These are phyloP conservation scores for Solanum ossicruentum DNA, from an alignment of 257 asterid species.

Conservation along the genomic window DNA sequence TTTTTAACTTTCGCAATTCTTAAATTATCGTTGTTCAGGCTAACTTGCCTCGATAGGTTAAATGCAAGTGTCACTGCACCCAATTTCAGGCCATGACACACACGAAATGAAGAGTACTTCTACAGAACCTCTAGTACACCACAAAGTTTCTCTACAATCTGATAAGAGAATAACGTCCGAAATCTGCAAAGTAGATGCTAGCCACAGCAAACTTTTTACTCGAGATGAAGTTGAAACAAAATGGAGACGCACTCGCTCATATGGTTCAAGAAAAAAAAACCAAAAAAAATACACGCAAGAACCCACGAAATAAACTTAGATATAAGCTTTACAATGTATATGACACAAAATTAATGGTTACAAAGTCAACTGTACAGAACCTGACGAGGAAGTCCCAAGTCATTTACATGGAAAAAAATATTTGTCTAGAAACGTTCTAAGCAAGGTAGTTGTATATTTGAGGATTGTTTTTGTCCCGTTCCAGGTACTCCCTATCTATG, in stretches of 20 bases:
- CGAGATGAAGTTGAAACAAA: background rate
- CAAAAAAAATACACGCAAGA: background rate
- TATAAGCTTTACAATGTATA: conserved; percentile 15
- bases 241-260: background rate
- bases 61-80: no score
- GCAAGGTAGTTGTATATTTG: conserved; percentile 96
- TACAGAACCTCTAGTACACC: background rate
- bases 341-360: conserved; percentile 12
- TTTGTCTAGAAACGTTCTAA: conserved; percentile 14
- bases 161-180: background rate
- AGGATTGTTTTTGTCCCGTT: conserved; percentile 84
- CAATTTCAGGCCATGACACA: no score
- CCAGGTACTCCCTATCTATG: conserved; percentile 88
- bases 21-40: no score
- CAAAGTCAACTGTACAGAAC: conserved; percentile 51
- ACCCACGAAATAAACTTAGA: background rate
- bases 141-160: background rate
- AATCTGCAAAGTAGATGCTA: background rate
- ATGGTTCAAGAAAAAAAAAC: background rate
- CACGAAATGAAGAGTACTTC: background rate
- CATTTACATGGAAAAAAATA: conserved; percentile 16
- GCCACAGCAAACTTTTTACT: background rate
- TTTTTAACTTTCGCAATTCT: no score
- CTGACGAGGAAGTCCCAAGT: conserved; percentile 23
- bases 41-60: no score